Base-by-base conservation (phyloP, 164 flowering plant species). In the Platanus orientalis region DNA sequence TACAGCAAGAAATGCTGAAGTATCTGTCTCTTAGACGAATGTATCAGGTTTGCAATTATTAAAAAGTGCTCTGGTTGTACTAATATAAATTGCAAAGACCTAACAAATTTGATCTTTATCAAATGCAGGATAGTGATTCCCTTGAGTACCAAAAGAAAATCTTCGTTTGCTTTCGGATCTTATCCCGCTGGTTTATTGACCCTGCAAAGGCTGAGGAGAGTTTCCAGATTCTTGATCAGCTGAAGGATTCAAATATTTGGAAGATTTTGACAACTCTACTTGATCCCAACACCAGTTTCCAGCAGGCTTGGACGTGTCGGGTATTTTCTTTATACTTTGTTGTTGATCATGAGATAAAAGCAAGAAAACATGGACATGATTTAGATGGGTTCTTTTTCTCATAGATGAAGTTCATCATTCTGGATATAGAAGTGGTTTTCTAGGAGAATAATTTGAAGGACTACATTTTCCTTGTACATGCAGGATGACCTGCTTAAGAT, bases 1-100 rank as follows among this genome's bases (percentile, higher is more conserved):
- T 94, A 72, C 99, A 89, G 66, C 96, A 80, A 72, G 99, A 94
- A 78, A 83, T 94, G 97, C 92, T 80, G 83, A 85, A 71, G 71
- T 94, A 89, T 78, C 77, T 94, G 54, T 81, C 97, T 55, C 81
- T 91, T 47, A 85, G 84, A 78, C 87, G 84, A 75, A 77, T 69
- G 73, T 64, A 78, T 69, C 88, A 89, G 99, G 99, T 94, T 73
- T 63, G 77, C 44, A 61, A 39, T 53, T 48, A 26, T 36, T 50
- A 25, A 34, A 68, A 63, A 47, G 57, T 71, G 63, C 57, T 48
- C 60, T 53, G 34, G 58, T 42, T 14, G 19, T 29, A 52, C 24
- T 45, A 23, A 29, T 16, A 48, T 49, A 42, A 21, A n/a, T 47
- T 64, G 26, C 36, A 11, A 63, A 54, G n/a, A 48, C 25, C 57